Conservation (phyloP, 1,284 basidiomycete genomes). For the Heterobasidion occidentale region DNA sequence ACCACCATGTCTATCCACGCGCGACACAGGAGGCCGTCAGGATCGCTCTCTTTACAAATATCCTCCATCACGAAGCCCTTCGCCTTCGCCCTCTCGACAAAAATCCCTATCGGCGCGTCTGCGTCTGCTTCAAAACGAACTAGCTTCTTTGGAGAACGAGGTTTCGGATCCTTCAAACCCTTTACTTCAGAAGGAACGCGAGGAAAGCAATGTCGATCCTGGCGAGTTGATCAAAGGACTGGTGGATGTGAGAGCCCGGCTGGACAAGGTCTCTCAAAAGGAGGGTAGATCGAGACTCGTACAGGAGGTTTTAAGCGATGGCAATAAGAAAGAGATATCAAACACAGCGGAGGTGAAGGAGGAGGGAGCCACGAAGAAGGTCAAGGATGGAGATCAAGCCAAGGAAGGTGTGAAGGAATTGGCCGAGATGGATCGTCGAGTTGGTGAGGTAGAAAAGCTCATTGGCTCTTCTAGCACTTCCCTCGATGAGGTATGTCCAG, state of each 20-base stretch:
- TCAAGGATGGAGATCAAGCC: conserved; percentile 13
- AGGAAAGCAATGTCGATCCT: conserved; percentile 56
- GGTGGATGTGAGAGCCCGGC: conserved; percentile 59
- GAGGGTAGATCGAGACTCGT: conserved; percentile 64
- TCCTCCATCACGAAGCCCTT: conserved; percentile 54
- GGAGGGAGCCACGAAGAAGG: conserved; percentile 5
- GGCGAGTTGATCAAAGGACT: conserved; percentile 70
- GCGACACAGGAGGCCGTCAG: conserved; percentile 31
- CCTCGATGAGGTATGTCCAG: conserved; percentile 61
- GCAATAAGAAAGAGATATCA: conserved; percentile 12
- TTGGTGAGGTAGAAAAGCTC: conserved; percentile 73
- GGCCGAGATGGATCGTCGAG: conserved; percentile 70
- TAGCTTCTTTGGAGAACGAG: conserved; percentile 59
- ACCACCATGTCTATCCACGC: background rate
- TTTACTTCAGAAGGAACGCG: conserved; percentile 41
- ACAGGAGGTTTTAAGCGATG: conserved; percentile 47
- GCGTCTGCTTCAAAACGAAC: conserved; percentile 53
- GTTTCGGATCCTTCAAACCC: conserved; percentile 66
- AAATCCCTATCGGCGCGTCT: conserved; percentile 55
- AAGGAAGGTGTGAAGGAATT: conserved; percentile 34
- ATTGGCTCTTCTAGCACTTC: conserved; percentile 68
- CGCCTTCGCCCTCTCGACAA: conserved; percentile 26
- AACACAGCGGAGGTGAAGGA: conserved; percentile 12
- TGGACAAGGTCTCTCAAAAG: conserved; percentile 59
- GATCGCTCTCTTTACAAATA: conserved; percentile 54